Percentiles rank a stretch among this genome's conserved stretches.
phyloP scores from a whole-genome alignment of 179 eudicot genomes.

The Heliamphora pulchella region DNA sequence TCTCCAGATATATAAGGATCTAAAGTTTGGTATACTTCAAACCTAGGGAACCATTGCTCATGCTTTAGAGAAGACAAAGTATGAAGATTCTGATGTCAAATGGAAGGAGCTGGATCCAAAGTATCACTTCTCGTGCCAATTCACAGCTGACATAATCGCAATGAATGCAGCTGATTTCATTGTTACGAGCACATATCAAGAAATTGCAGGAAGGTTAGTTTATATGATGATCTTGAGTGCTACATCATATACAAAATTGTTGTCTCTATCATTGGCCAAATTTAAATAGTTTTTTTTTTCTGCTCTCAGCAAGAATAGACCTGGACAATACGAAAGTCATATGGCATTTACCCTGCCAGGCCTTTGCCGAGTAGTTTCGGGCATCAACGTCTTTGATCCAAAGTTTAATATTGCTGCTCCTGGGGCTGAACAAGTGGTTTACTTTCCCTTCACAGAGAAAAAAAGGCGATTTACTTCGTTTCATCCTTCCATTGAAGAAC shows the following conservation, averaged over 20 bases:
- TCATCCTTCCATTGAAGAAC: slow-evolving; percentile 66
- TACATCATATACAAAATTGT: not conserved
- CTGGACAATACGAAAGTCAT: slow-evolving; percentile 89
- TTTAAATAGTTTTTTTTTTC: not conserved
- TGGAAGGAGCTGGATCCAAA: slow-evolving; percentile 85
- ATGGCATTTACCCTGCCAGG: slow-evolving; percentile 77
- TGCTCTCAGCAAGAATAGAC: slow-evolving; percentile 56
- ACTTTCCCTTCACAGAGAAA: slow-evolving; percentile 74
- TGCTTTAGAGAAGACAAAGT: slow-evolving; percentile 93
- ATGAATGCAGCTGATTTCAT: slow-evolving; percentile 91
- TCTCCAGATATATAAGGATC: not conserved
- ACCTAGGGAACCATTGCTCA: slow-evolving; percentile 83
- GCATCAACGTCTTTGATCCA: slow-evolving; percentile 85
- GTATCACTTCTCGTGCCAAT: slow-evolving; percentile 90
- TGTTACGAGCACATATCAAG: slow-evolving; percentile 92
- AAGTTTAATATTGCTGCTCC: slow-evolving; percentile 93
- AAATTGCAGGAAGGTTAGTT: slow-evolving; percentile 88
- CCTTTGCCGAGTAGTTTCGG: slow-evolving; percentile 76
- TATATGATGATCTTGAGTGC: not conserved
- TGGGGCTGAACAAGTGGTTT: slow-evolving; percentile 78
- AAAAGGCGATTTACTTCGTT: slow-evolving; percentile 51
- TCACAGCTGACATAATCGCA: slow-evolving; percentile 81
- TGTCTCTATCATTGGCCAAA: not conserved
- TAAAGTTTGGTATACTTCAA: not conserved
- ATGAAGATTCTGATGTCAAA: slow-evolving; percentile 83